Percentiles rank a stretch among this genome's conserved stretches.
These are phyloP conservation scores for Triadica sebifera DNA, from an alignment of 345 rosid genomes.

Conservation along the genomic window DNA sequence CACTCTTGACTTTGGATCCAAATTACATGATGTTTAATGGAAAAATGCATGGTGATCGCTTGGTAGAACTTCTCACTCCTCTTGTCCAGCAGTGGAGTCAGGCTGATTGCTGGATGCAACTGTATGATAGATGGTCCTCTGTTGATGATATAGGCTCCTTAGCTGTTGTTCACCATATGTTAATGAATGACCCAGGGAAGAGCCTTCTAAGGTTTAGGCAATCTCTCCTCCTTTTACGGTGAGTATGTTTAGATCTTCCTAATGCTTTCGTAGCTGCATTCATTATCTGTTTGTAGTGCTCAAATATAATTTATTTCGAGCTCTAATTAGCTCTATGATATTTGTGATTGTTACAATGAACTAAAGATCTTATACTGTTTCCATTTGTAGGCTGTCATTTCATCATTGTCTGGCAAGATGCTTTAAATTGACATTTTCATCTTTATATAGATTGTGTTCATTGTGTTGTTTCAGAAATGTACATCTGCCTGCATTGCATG, in stretches of 20 bases:
- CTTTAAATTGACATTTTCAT: background rate
- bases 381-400: background rate
- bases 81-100: constrained; percentile 74
- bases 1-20: constrained; percentile 79
- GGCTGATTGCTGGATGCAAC: constrained; percentile 97
- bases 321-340: background rate
- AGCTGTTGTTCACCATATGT: constrained; percentile 91
- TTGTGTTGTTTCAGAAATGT: constrained; percentile 7
- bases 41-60: constrained; percentile 61
- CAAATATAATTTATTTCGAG: background rate
- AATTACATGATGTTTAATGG: constrained; percentile 71
- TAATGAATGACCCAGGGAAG: constrained; percentile 78
- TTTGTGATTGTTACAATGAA: background rate
- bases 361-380: background rate
- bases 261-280: background rate
- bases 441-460: background rate
- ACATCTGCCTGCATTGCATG: background rate
- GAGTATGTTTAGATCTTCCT: background rate
- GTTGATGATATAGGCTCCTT: constrained; percentile 95
- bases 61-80: constrained; percentile 73
- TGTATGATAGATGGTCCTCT: constrained; percentile 88
- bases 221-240: constrained; percentile 91
- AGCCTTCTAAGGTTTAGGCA: constrained; percentile 87
- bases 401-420: background rate
- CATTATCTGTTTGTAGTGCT: background rate